Evolutionary conservation across 495 filamentous ascomycete species (phyloP).

Genomic region (Penicillium psychrofluorescens): DNA sequence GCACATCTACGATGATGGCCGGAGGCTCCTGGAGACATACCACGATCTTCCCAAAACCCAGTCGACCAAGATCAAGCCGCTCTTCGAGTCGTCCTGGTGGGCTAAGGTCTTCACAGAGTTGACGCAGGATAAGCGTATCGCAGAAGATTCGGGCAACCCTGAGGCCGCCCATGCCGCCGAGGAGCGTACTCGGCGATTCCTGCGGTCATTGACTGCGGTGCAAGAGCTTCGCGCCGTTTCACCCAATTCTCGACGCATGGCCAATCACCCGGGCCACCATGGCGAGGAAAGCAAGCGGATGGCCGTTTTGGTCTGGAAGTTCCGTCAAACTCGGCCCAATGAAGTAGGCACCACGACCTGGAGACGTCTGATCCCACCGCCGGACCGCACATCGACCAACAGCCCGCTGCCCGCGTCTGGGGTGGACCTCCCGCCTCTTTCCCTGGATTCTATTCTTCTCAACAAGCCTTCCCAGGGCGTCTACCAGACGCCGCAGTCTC

Average conservation of each 20-base stretch:
- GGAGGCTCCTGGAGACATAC: slow-evolving; percentile 24
- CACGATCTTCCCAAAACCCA: slow-evolving; percentile 29
- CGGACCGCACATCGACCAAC: slow-evolving; percentile 29
- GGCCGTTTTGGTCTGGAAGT: slow-evolving; percentile 48
- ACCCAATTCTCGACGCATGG: slow-evolving; percentile 22
- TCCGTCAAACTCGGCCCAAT: slow-evolving; percentile 35
- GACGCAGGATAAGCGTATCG: slow-evolving; percentile 31
- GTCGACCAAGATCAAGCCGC: slow-evolving; percentile 37
- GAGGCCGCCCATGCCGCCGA: slow-evolving; percentile 26
- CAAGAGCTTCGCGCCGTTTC: slow-evolving; percentile 41
- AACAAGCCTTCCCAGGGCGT: slow-evolving; percentile 25
- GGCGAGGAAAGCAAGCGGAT: slow-evolving; percentile 35
- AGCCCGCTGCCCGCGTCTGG: slow-evolving; percentile 28
- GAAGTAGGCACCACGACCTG: slow-evolving; percentile 47
- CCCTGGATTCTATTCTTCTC: slow-evolving; percentile 31
- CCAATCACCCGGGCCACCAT: slow-evolving; percentile 19
- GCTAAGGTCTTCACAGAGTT: slow-evolving; percentile 35
- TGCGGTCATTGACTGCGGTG: slow-evolving; percentile 40
- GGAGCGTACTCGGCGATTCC: slow-evolving; percentile 28
- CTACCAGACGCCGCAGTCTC: slow-evolving; percentile 28
- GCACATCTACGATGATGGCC: slow-evolving; percentile 35
- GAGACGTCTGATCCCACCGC: slow-evolving; percentile 39
- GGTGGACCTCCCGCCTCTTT: slow-evolving; percentile 35
- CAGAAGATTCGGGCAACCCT: slow-evolving; percentile 29
- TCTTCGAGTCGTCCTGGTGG: slow-evolving; percentile 46